Base-by-base conservation (phyloP, 176 grass and related monocot species). In the Saccharum officinarum region DNA sequence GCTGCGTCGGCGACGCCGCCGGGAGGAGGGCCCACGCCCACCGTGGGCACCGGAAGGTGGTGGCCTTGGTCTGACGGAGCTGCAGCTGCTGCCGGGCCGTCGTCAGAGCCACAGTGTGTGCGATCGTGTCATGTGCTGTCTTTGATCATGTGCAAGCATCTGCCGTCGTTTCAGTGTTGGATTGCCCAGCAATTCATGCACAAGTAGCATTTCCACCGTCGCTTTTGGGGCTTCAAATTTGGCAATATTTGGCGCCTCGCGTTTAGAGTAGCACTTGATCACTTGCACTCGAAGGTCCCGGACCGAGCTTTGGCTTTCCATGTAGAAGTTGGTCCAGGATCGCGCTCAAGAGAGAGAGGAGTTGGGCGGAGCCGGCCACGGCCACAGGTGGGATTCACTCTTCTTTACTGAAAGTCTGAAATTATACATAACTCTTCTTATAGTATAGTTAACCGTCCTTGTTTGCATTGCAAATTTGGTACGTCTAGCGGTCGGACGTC, bases 1-100 rank as follows among this genome's bases (percentile, higher is more conserved):
- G 85, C 85, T 87, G 77, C 75, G 75, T 78, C 61, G 85, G 80
- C 8, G 83, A 44, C 9, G 44, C 10, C 36, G 45, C 45, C 11
- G 80, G 25, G 78, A 41, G 71, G 84, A 75, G 50, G 68, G 18
- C 84, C 22, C 20, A 3, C 2, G n/a, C 83, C 33, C 26, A 6
- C 62, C 84, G 15, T 11, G 65, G 30, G 12, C 85, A 80, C 17
- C 16, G 47, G 39, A 87, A 84, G 61, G 31, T 16, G 69, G 18
- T 16, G 13, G 62, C 42, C 47, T 8, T 87, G 8, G 75, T 50
- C 69, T 87, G 89, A 87, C 31, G 36, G 44, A 20, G 71, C 22
- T 15, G 47, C 57, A 16, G 36, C 76, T 18, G 37, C 60, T 22
- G 16, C 26, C 10, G 3, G 18, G 63, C 41, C 41, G 78, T 4